Base-by-base conservation (phyloP, 805 yeast genomes). In the Citeromyces matritensis region DNA sequence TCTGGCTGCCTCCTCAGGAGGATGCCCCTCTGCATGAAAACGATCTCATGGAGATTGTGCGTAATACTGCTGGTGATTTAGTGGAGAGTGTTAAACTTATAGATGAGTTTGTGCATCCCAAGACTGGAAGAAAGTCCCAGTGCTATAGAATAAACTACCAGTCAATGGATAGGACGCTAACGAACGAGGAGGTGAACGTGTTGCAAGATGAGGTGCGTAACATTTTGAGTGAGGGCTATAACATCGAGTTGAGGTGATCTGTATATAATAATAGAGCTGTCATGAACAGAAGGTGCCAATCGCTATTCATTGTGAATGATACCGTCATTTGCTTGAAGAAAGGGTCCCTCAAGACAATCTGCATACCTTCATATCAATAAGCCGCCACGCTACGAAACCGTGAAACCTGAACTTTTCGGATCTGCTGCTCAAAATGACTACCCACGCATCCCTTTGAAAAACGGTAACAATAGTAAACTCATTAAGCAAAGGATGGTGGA, bases 71-170 rank as follows among this genome's bases (percentile, higher is more conserved):
- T 6, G 93, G 91, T 3, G 94, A 84, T 53, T 58, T 85, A 36
- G 93, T 86, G 0, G 97, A 88, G 52, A 81, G 74, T 42, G 97
- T 91, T 2, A 59, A 63, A 30, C 54, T 80, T 29, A 61, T 83
- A 23, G 98, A 91, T 49, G 79, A 79, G 46, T 91, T 88, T 45
- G 61, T 59, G 9, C 94, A 88, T 51, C 94, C 94, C 25, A 83
- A 83, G 47, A 76, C 85, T 0, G 75, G 76, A 2, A 69, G 64
- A 42, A 69, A 58, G 39, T 79, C 94, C 6, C 79, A 80, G 44
- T 85, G 96, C 57, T 91, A 83, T 63, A 63, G 98, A 42, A 69
- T 91, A 36, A 78, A 79, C 48, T 91, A 84, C 56, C 97, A 91
- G 57, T 80, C 95, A 2, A 86, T 91, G 96, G 96, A 88, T 44